Percentiles rank a stretch among this genome's conserved stretches.
These are phyloP conservation scores for Euphorbia pulcherrima DNA, from an alignment of 345 rosid genomes.

Conservation along the genomic window DNA sequence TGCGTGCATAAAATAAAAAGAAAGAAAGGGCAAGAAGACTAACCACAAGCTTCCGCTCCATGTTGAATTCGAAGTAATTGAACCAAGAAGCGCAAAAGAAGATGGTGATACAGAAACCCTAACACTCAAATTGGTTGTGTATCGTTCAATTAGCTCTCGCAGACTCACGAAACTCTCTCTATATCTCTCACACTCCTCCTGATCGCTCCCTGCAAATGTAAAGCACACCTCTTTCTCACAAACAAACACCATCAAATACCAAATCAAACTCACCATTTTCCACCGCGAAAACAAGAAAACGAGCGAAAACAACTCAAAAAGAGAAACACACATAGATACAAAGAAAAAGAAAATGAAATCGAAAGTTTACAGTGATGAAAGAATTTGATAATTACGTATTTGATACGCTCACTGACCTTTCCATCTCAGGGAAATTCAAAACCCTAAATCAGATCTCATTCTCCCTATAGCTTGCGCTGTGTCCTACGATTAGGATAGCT, in stretches of 20 bases:
- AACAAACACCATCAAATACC: constrained; percentile 49
- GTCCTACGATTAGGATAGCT: no score
- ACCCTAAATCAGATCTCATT: constrained; percentile 19
- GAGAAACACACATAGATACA: not conserved
- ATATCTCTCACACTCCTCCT: constrained; percentile 51
- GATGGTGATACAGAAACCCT: constrained; percentile 34
- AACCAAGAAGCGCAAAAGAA: not conserved
- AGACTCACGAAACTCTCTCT: constrained; percentile 32
- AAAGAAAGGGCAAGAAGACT: constrained; percentile 23
- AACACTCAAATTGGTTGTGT: constrained; percentile 36
- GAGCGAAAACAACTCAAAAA: not conserved
- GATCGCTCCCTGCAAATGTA: constrained; percentile 60
- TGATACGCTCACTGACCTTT: constrained; percentile 22
- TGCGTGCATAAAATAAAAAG: not conserved
- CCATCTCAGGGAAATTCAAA: constrained; percentile 12
- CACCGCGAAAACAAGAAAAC: constrained; percentile 6
- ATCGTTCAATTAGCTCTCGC: constrained; percentile 26
- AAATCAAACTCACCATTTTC: constrained; percentile 42
- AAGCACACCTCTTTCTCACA: constrained; percentile 89
- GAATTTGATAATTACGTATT: not conserved
- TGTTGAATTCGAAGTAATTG: constrained; percentile 20
- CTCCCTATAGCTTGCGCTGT: constrained; percentile 13
- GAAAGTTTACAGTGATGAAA: not conserved
- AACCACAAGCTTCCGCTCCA: constrained; percentile 91
- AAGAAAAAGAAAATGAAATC: not conserved